phyloP scores from a whole-genome alignment of 371 early-diverging fungal genomes.

The Funneliformis caledonium region DNA sequence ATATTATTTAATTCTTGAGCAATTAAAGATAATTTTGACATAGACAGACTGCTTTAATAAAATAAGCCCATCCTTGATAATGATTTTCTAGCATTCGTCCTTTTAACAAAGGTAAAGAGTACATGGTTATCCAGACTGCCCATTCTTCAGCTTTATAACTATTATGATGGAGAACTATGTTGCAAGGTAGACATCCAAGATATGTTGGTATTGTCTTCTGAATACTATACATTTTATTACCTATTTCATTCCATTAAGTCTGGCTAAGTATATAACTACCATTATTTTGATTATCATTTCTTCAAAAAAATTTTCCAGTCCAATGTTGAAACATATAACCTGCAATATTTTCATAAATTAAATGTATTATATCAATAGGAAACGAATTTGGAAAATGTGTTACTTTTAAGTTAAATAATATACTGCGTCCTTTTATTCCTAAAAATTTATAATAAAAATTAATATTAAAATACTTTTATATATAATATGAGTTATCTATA shows the following conservation, averaged over 20 bases:
- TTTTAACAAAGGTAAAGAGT: neutral
- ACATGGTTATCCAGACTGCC: neutral
- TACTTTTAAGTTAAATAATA: neutral
- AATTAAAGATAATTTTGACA: neutral
- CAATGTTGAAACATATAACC: neutral
- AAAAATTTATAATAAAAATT: no score
- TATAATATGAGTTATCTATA: no score
- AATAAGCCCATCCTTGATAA: neutral
- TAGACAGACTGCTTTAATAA: neutral
- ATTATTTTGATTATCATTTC: neutral
- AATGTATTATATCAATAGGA: neutral
- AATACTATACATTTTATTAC: neutral
- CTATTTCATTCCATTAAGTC: neutral
- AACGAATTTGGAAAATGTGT: conserved; percentile 10
- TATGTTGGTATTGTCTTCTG: neutral
- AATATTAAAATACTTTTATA: no score
- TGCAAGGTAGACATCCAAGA: neutral
- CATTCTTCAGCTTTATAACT: conserved; percentile 23
- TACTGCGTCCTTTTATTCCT: no score
- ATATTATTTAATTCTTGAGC: neutral
- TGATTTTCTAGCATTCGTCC: neutral
- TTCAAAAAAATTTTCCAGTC: neutral
- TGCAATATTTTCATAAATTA: neutral
- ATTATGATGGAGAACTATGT: neutral
- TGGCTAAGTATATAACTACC: neutral